Percentiles rank a stretch among this genome's conserved stretches.
phyloP scores from a whole-genome alignment of 257 asterid species.

The Nicotiana otophora region DNA sequence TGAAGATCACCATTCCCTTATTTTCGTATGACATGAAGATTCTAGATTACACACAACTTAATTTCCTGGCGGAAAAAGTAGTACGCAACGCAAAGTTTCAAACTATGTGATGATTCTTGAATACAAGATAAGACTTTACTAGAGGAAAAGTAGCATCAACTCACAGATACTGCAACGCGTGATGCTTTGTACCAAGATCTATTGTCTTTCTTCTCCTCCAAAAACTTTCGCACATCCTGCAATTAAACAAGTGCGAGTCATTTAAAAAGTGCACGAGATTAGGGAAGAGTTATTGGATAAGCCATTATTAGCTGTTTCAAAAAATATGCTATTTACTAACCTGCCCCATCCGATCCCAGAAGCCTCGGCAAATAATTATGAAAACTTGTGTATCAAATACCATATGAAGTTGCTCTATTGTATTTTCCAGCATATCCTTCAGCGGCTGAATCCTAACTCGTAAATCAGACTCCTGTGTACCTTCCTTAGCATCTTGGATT shows the following conservation, averaged over 20 bases:
- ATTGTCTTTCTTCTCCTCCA: conserved; percentile 69
- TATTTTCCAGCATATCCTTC: conserved; percentile 58
- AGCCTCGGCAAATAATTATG: conserved; percentile 62
- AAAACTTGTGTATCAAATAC: conserved; percentile 72
- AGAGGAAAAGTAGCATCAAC: conserved; percentile 17
- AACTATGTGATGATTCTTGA: not conserved
- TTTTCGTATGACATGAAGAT: not conserved
- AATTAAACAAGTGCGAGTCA: not conserved
- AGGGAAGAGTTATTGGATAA: not conserved
- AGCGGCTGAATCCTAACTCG: conserved; percentile 65
- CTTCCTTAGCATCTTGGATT: conserved; percentile 74
- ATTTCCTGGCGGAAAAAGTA: not conserved
- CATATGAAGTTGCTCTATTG: conserved; percentile 53
- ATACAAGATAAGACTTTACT: not conserved
- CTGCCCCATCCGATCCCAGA: conserved; percentile 99
- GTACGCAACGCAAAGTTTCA: not conserved
- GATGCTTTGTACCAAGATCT: conserved; percentile 82
- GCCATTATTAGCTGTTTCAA: not conserved
- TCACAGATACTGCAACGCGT: conserved; percentile 74
- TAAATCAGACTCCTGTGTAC: conserved; percentile 59
- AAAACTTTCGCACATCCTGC: conserved; percentile 75
- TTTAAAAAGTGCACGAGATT: not conserved
- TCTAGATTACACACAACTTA: not conserved
- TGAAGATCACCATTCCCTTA: not conserved
- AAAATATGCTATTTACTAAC: conserved; percentile 18